These are phyloP conservation scores for Leccinum uliginosum DNA, from an alignment of 768 basidiomycete species.

Conservation along the genomic window DNA sequence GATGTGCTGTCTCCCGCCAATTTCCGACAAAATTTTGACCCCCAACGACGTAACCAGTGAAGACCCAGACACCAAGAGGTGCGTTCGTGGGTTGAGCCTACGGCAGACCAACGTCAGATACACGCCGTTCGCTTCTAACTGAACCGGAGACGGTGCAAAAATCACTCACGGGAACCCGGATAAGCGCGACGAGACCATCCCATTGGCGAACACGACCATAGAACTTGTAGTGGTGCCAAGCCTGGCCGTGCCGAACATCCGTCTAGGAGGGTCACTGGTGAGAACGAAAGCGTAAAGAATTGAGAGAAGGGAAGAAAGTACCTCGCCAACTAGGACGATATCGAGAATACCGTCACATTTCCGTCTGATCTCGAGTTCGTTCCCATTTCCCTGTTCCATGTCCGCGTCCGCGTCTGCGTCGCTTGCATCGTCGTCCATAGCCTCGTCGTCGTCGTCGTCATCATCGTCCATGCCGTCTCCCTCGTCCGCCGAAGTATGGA, in stretches of 20 bases:
- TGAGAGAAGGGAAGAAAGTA: conserved; percentile 22
- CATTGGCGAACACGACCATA: conserved; percentile 54
- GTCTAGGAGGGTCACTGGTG: conserved; percentile 33
- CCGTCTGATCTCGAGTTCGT: conserved; percentile 22
- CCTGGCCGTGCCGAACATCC: conserved; percentile 42
- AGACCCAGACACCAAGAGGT: conserved; percentile 36
- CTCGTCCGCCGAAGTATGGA: conserved; percentile 7
- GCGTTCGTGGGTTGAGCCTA: conserved; percentile 5
- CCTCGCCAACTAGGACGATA: conserved; percentile 58
- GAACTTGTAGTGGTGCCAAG: conserved; percentile 45
- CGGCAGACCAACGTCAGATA: conserved; percentile 6
- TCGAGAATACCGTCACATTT: conserved; percentile 56
- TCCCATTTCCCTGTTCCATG: conserved; percentile 18
- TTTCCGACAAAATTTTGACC: conserved; percentile 66
- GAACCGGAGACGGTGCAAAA: background rate
- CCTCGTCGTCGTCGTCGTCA: conserved; percentile 29
- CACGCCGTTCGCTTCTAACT: background rate
- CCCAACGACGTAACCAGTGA: conserved; percentile 69
- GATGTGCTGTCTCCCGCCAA: conserved; percentile 47
- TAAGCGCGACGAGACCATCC: conserved; percentile 56
- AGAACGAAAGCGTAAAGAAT: background rate
- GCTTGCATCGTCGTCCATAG: conserved; percentile 24
- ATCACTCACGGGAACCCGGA: conserved; percentile 36
- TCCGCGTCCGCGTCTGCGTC: conserved; percentile 24
- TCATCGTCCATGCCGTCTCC: conserved; percentile 12